Conservation (phyloP, 2,329 filamentous ascomycete species). For the Tolypocladium pustulatum region DNA sequence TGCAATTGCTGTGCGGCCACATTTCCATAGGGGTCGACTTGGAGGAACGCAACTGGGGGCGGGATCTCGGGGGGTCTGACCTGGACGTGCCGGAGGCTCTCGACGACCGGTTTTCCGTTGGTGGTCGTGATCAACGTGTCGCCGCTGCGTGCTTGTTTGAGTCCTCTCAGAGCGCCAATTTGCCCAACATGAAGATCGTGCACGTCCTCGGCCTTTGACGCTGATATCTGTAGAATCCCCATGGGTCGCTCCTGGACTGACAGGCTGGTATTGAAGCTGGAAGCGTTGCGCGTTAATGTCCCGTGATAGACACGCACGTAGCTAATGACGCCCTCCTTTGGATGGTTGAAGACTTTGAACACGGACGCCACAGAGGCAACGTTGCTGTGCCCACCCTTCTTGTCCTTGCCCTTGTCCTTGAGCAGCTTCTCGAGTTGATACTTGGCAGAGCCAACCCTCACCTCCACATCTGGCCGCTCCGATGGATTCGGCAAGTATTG, state of each 20-base stretch:
- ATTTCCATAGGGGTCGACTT: slow-evolving; percentile 70
- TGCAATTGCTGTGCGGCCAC: slow-evolving; percentile 73
- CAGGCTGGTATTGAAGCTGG: slow-evolving; percentile 81
- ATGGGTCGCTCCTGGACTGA: slow-evolving; percentile 69
- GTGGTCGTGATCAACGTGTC: slow-evolving; percentile 78
- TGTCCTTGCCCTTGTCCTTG: slow-evolving; percentile 25
- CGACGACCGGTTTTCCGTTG: slow-evolving; percentile 50
- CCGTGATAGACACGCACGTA: slow-evolving; percentile 92
- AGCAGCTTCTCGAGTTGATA: slow-evolving; percentile 26
- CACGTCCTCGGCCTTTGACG: slow-evolving; percentile 76
- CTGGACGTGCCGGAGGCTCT: slow-evolving; percentile 63
- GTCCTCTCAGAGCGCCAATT: slow-evolving; percentile 84
- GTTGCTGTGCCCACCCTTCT: slow-evolving; percentile 21
- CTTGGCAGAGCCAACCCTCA: slow-evolving; percentile 54
- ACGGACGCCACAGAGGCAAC: slow-evolving; percentile 51
- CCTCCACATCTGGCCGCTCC: slow-evolving; percentile 69
- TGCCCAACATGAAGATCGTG: slow-evolving; percentile 72
- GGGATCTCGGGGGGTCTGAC: slow-evolving; percentile 82
- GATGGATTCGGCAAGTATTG: slow-evolving; percentile 77
- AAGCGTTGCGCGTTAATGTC: slow-evolving; percentile 58
- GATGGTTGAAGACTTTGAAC: slow-evolving; percentile 91
- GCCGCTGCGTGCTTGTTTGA: slow-evolving; percentile 86
- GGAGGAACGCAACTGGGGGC: slow-evolving; percentile 92
- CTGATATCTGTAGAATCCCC: slow-evolving; percentile 80
- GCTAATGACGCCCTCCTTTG: slow-evolving; percentile 75